Conservation (phyloP, 2,329 filamentous ascomycete genomes). For the Mariannaea sp. region DNA sequence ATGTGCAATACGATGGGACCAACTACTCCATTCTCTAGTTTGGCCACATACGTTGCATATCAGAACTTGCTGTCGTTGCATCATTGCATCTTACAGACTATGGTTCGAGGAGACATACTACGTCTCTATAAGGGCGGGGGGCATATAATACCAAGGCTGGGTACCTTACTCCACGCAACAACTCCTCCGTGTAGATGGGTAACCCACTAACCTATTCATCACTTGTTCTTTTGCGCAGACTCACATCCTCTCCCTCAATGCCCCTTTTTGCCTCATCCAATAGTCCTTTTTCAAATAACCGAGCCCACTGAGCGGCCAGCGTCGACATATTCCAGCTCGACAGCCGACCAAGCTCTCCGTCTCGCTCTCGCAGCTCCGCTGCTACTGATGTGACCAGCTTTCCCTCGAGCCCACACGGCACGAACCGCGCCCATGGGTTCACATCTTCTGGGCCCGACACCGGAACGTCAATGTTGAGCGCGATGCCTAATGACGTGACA, state of each 20-base stretch:
- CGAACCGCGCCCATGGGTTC: slow-evolving; percentile 71
- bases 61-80: too few relatives aligned
- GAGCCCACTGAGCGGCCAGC: slow-evolving; percentile 42
- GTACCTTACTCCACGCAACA: too few relatives aligned
- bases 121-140: too few relatives aligned
- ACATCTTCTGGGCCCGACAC: slow-evolving; percentile 42
- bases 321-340: slow-evolving; percentile 36
- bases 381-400: slow-evolving; percentile 78
- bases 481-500: slow-evolving; percentile 83
- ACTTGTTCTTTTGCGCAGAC: slow-evolving; percentile 8
- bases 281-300: slow-evolving; percentile 43
- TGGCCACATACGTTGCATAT: too few relatives aligned
- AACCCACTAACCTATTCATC: background rate
- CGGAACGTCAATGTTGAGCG: slow-evolving; percentile 74
- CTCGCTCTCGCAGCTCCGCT: slow-evolving; percentile 48
- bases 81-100: too few relatives aligned
- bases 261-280: slow-evolving; percentile 34
- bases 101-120: too few relatives aligned
- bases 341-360: slow-evolving; percentile 16
- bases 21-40: too few relatives aligned
- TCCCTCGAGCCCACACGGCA: slow-evolving; percentile 86
- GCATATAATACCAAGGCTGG: too few relatives aligned
- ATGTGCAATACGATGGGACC: too few relatives aligned
- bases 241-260: slow-evolving; percentile 24
- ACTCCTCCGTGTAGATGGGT: too few relatives aligned